phyloP scores from a whole-genome alignment of 768 basidiomycete genomes.

The Tulasnella sp. region DNA sequence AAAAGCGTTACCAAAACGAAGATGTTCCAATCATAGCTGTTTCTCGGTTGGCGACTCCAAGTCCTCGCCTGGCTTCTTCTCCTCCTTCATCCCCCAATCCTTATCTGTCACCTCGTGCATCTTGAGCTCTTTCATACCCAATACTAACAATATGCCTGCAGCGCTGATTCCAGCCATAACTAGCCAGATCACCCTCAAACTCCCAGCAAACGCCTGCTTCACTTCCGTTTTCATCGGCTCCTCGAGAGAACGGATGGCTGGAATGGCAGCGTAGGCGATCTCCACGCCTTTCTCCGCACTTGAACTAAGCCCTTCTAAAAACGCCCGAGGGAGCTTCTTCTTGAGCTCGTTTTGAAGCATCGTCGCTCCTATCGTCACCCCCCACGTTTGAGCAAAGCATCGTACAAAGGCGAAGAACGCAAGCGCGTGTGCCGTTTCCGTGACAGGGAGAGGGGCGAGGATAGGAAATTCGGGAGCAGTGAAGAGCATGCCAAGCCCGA shows the following conservation, averaged over 20 bases:
- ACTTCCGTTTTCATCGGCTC: slow-evolving; percentile 18
- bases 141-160: slow-evolving; percentile 37
- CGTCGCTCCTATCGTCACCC: slow-evolving; percentile 45
- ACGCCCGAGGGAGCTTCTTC: slow-evolving; percentile 41
- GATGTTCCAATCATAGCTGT: too few relatives aligned
- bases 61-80: slow-evolving; percentile 4
- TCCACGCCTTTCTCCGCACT: slow-evolving; percentile 32
- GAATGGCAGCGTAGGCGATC: slow-evolving; percentile 31
- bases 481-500: slow-evolving; percentile 25
- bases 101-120: slow-evolving; percentile 37
- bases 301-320: slow-evolving; percentile 31
- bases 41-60: too few relatives aligned
- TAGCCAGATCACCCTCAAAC: slow-evolving; percentile 18
- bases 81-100: slow-evolving; percentile 36
- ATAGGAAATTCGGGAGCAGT: slow-evolving; percentile 34
- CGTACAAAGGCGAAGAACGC: slow-evolving; percentile 33
- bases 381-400: slow-evolving; percentile 28
- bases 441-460: slow-evolving; percentile 32
- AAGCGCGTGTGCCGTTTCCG: slow-evolving; percentile 29
- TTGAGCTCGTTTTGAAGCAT: slow-evolving; percentile 52
- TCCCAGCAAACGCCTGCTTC: slow-evolving; percentile 27
- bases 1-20: too few relatives aligned
- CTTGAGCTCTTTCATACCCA: slow-evolving; percentile 39
- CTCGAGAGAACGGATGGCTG: slow-evolving; percentile 20
- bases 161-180: slow-evolving; percentile 42